A percentile compares a stretch with the other conserved stretches of the same genome.
Evolutionary conservation across 139 green algal genomes (phyloP).

Genomic region (Coelastrella sp.): DNA sequence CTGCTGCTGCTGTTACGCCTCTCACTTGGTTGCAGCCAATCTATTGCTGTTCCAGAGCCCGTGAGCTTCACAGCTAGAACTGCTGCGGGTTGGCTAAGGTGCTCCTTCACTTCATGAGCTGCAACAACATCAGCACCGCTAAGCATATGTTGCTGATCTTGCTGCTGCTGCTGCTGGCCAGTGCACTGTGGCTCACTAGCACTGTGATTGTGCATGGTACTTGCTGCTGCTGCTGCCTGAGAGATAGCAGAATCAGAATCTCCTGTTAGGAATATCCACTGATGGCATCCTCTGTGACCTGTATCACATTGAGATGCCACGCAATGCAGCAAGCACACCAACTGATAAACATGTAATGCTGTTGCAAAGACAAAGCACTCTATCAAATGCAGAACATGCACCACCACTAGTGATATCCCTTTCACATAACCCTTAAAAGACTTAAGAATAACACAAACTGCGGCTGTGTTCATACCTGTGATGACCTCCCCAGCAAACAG

Average conservation of each 20-base stretch:
- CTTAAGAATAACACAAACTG: not conserved
- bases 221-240: not conserved
- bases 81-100: too few relatives aligned
- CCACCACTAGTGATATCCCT: too few relatives aligned
- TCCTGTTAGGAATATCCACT: constrained; percentile 37
- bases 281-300: not conserved
- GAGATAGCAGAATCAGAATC: not conserved
- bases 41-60: not conserved
- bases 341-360: not conserved
- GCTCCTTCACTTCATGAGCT: too few relatives aligned
- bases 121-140: too few relatives aligned
- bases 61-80: constrained; percentile 22
- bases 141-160: too few relatives aligned
- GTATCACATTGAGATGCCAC: too few relatives aligned
- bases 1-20: not conserved
- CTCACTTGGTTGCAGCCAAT: not conserved
- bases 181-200: not conserved
- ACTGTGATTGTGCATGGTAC: not conserved
- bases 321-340: not conserved
- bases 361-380: too few relatives aligned
- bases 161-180: not conserved
- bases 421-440: too few relatives aligned
- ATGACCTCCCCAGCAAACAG: constrained; percentile 26
- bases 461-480: not conserved
- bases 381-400: too few relatives aligned